Percentiles rank a stretch among this genome's conserved stretches.
Conservation (phyloP, 805 yeast genomes). For the Candida michaelii region DNA sequence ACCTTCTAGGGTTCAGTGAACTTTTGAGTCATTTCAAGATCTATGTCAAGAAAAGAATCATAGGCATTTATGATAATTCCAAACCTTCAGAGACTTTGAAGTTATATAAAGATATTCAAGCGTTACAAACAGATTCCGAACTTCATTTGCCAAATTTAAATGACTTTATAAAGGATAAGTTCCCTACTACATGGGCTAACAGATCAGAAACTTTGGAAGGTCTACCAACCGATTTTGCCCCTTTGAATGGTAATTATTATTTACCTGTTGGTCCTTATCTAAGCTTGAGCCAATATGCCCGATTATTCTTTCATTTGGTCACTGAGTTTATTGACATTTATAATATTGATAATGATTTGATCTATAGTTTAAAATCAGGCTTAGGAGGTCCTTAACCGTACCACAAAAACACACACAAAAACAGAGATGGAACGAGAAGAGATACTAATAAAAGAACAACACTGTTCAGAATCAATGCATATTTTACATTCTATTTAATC, state of each 20-base stretch:
- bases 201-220: conserved; percentile 4
- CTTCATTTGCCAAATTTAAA: conserved; percentile 11
- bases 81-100: background rate
- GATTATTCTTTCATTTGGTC: conserved; percentile 29
- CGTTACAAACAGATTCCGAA: conserved; percentile 6
- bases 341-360: conserved; percentile 15
- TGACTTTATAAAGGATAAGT: conserved; percentile 10
- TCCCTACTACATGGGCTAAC: conserved; percentile 13
- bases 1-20: conserved; percentile 14
- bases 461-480: no score
- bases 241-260: conserved; percentile 20
- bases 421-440: no score
- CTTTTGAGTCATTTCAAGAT: conserved; percentile 30
- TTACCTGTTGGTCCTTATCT: conserved; percentile 36
- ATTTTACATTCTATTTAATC: no score
- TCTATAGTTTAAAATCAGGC: conserved; percentile 19
- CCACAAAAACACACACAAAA: no score
- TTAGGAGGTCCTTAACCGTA: no score
- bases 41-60: conserved; percentile 30
- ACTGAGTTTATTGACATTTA: conserved; percentile 32
- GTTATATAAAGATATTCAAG: conserved; percentile 6
- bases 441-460: no score
- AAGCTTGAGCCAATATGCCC: conserved; percentile 30
- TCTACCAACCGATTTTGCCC: background rate
- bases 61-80: conserved; percentile 23